Evolutionary conservation across 2,329 filamentous ascomycete genomes (phyloP).

Genomic region (Ceratocystis papillata): DNA sequence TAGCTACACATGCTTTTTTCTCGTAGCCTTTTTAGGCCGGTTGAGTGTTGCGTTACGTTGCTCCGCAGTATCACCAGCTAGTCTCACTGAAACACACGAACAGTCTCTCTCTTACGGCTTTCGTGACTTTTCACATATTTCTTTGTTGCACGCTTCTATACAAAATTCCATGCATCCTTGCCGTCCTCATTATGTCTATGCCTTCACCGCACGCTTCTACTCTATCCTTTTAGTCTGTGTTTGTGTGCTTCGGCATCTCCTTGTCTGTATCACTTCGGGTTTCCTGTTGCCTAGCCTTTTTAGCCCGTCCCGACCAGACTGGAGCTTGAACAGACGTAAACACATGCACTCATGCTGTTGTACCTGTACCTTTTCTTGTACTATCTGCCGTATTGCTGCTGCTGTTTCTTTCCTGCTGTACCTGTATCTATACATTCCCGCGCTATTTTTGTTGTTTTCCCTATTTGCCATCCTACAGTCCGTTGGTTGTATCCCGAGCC

Average conservation of each 20-base stretch:
- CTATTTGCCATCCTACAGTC: background rate
- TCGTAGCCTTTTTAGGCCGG: background rate
- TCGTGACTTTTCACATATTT: background rate
- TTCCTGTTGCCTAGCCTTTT: slow-evolving; percentile 4
- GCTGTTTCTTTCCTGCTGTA: background rate
- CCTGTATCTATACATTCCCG: background rate
- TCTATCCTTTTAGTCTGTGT: background rate
- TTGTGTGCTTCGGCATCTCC: slow-evolving; percentile 6
- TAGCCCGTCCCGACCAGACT: background rate
- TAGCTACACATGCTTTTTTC: background rate
- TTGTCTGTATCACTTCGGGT: slow-evolving; percentile 12
- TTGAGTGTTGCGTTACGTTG: slow-evolving; percentile 3
- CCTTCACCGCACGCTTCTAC: background rate
- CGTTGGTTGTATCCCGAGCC: no score
- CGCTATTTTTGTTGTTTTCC: background rate
- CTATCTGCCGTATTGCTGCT: background rate
- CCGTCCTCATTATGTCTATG: background rate
- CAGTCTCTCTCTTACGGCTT: background rate
- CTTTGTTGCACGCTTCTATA: background rate
- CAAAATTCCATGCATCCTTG: background rate
- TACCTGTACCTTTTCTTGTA: slow-evolving; percentile 6
- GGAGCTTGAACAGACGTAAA: background rate
- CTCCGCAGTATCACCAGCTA: background rate
- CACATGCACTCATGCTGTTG: background rate
- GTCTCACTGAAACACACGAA: slow-evolving; percentile 16